Evolutionary conservation across 2,329 filamentous ascomycete species (phyloP), one percentile per base, ranked within the genome.

Genomic region (Diaporthe vexans): DNA sequence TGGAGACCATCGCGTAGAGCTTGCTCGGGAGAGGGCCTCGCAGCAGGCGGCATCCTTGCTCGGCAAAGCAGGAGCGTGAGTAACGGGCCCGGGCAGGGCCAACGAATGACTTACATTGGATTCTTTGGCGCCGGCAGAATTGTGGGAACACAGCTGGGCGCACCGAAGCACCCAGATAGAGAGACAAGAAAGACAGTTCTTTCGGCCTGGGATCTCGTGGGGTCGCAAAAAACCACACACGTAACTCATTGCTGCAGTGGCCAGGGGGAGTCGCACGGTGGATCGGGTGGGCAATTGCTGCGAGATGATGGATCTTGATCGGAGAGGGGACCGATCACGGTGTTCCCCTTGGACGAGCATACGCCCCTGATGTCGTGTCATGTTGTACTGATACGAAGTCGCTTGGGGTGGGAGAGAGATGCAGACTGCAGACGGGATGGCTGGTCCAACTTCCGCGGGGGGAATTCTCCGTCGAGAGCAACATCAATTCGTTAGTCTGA

Each of bases 221-320:
- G 63, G 46, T 68, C n/a, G 3, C n/a, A 37, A 52, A 29, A 54
- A 3, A 40, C 13, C 46, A 63, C 35, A 21, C 54, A 52, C 10
- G 48, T 52, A 5, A 43, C 40, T 19, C 8, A 21, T 43, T 65
- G 43, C 61, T 67, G 61, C 61, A 51, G 19, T 35, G 6, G 26
- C 43, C 43, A 24, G 29, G 63, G 63, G 46, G 13, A 33, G 46
- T 52, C 21, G 63, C 48, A 54, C 37, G 33, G 48, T 68, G 63
- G 63, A 68, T 54, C 48, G 17, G 46, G n/a, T 37, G 63, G 63
- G 63, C 48, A 54, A 26, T 9, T 54, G 11, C 48, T 54, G 46
- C 48, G 48, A 68, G 63, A 52, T 68, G 63, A 68, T 54, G 63
- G 63, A 68, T 68, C 63, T 68, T 54, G 63, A 68, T 68, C 63